These are phyloP conservation scores for Hibiscus tridactylites DNA, from an alignment of 345 rosid species.

Conservation along the genomic window DNA sequence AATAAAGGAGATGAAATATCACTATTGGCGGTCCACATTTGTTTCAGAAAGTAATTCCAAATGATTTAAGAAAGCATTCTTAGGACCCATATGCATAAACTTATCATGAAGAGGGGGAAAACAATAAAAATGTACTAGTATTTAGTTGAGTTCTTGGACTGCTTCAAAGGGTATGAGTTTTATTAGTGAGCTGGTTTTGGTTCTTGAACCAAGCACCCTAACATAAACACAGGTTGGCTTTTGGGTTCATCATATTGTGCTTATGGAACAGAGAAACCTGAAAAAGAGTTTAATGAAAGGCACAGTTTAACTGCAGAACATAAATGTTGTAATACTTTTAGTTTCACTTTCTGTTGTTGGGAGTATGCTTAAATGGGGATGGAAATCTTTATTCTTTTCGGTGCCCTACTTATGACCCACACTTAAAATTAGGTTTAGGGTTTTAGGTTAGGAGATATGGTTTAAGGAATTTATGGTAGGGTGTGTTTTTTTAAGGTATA, in stretches of 20 bases:
- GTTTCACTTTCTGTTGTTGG: background rate
- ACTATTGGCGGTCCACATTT: background rate
- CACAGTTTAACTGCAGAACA: background rate
- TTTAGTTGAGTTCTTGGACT: background rate
- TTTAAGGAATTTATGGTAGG: too few species aligned
- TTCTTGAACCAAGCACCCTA: background rate
- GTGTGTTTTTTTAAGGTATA: too few species aligned
- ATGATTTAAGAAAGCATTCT: background rate
- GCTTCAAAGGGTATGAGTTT: slow-evolving; percentile 4
- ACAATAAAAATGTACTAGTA: too few species aligned
- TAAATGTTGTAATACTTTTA: too few species aligned
- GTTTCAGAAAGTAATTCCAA: background rate
- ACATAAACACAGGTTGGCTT: background rate
- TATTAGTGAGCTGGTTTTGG: background rate
- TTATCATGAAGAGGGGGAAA: background rate
- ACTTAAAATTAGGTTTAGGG: too few species aligned
- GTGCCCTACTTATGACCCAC: too few species aligned
- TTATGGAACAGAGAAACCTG: background rate
- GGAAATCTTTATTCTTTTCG: too few species aligned
- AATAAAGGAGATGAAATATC: background rate
- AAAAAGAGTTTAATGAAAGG: slow-evolving; percentile 1
- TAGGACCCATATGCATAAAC: background rate
- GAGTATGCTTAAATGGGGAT: too few species aligned
- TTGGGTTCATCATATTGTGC: background rate
- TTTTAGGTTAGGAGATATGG: too few species aligned